Percentiles rank a stretch among this genome's conserved stretches.
phyloP scores from a whole-genome alignment of 148 eudicot species.

The Vaccinium darrowii region DNA sequence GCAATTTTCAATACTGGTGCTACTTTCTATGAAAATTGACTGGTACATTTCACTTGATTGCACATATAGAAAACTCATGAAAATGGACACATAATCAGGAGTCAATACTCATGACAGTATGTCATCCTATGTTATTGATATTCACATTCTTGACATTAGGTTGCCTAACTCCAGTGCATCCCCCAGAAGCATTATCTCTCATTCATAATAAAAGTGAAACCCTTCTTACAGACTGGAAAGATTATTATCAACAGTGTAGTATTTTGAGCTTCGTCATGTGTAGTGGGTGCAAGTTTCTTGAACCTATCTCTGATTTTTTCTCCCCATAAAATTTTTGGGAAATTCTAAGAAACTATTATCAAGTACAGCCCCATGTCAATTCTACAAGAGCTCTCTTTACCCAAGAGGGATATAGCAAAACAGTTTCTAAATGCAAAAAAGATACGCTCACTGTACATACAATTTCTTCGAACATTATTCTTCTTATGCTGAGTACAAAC shows the following conservation, averaged over 20 bases:
- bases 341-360: neutral
- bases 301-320: neutral
- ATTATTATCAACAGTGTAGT: neutral
- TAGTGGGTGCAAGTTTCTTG: neutral
- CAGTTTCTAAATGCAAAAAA: neutral
- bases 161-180: neutral
- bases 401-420: neutral
- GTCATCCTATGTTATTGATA: neutral
- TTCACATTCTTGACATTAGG: neutral
- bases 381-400: constrained; percentile 5
- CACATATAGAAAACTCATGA: neutral
- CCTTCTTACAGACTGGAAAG: neutral
- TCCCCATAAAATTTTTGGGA: neutral
- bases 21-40: neutral
- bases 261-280: neutral
- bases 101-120: neutral
- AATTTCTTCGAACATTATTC: neutral
- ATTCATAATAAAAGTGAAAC: neutral
- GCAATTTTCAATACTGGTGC: neutral
- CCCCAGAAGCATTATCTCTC: neutral
- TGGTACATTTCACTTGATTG: neutral
- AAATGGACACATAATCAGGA: neutral
- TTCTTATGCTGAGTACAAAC: neutral
- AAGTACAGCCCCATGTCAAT: neutral
- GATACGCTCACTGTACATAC: neutral